Evolutionary conservation across 2,329 filamentous ascomycete species (phyloP).

Genomic region (Capronia americana): DNA sequence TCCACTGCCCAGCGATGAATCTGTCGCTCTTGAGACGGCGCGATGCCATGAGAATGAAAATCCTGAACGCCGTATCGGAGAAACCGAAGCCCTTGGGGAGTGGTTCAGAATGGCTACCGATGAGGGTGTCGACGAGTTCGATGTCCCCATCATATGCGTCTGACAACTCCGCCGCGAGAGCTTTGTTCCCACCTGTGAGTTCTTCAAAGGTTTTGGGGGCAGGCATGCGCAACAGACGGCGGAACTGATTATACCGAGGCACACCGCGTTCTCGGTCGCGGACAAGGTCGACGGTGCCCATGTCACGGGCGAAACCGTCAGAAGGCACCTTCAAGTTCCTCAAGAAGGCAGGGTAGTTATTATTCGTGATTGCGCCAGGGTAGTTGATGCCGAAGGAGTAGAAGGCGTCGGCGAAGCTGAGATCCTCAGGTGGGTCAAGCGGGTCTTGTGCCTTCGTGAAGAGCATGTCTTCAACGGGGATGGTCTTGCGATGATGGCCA

Average conservation of each 20-base stretch:
- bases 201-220: conserved; percentile 49
- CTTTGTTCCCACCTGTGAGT: conserved; percentile 49
- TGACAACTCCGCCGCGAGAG: conserved; percentile 47
- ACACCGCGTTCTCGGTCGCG: conserved; percentile 30
- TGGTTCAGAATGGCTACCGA: conserved; percentile 53
- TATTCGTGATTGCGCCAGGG: conserved; percentile 54
- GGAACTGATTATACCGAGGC: conserved; percentile 46
- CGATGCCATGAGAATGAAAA: conserved; percentile 39
- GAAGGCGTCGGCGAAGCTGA: conserved; percentile 48
- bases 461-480: conserved; percentile 16
- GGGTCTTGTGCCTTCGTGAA: conserved; percentile 23
- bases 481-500: conserved; percentile 43
- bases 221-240: conserved; percentile 48
- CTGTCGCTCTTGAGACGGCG: conserved; percentile 28
- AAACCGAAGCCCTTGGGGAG: conserved; percentile 56
- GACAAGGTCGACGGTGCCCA: conserved; percentile 49
- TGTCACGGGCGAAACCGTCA: conserved; percentile 46
- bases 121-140: conserved; percentile 51
- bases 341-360: conserved; percentile 52
- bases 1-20: conserved; percentile 30
- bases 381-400: conserved; percentile 58
- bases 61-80: conserved; percentile 56
- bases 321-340: conserved; percentile 49
- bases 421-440: conserved; percentile 26
- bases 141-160: conserved; percentile 51